Evolutionary conservation across 2,329 filamentous ascomycete species (phyloP), one percentile per base, ranked within the genome.

Genomic region (Botrytis aclada): DNA sequence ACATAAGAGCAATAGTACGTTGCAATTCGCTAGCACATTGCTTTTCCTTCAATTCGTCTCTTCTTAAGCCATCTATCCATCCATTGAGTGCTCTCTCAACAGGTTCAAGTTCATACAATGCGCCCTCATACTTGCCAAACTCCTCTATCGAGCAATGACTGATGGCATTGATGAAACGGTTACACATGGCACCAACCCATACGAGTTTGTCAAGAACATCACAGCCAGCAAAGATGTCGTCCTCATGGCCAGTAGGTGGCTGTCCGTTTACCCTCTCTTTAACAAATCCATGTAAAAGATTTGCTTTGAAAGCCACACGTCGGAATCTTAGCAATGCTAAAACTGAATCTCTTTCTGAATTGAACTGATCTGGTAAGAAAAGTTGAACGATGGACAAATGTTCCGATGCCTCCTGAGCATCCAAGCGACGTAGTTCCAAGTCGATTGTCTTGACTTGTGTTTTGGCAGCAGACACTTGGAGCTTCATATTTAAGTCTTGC

Each of bases 391-490:
- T 97, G 29, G 91, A 89, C 41, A 99, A 87, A 79, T 98, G 95
- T 80, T 98, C 93, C 56, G 90, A 87, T 3, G 94, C 93, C 83
- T 98, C 94, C 78, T 97, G 92, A 0, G 95, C 94, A 78, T 97
- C 94, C 80, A 98, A 88, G 72, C 92, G 91, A 70, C 92, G 89
- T 73, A 98, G 85, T 81, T 98, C 95, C 43, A 98, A 86, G 77
- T 98, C 95, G 75, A 99, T 97, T 0, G 94, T 94, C 84, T 97
- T 98, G 79, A 93, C 91, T 81, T 97, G 95, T 4, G 95, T 92
- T 84, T 97, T 97, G 58, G 94, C 89, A 18, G 94, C 94, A 20
- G 94, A 97, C 72, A 93, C 88, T 80, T 97, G 95, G 61, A 99
- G 87, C 83, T 97, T 97, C 87, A 95, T 89, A 82, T 98, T 98